Base-by-base conservation (phyloP, 352 stramenopile species). In the Pythium aquatile region DNA sequence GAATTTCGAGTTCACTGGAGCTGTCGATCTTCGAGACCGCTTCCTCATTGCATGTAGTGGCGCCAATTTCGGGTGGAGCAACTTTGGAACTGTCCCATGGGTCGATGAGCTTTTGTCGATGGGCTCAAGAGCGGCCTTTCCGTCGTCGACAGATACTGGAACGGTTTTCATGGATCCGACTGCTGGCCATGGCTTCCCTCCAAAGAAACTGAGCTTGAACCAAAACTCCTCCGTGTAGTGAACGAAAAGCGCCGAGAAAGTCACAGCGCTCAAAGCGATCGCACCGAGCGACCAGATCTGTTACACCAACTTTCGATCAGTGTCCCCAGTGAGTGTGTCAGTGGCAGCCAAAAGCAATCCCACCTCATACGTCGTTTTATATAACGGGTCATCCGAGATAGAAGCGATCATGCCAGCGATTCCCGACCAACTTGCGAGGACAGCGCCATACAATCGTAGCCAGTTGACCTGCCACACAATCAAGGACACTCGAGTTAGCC, bases 171-270 rank as follows among this genome's bases (percentile, higher is more conserved):
- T 39, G 2, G 26, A 26, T 10, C 32, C 20, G 17, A 24, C 26
- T 9, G 14, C 14, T 7, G 62, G 44, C n/a, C 35, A 49, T 16
- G 37, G 37, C 32, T 37, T 61, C 11, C 37, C 61, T 58, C 61
- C 44, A 14, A 64, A 54, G 17, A 68, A 9, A 10, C 35, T 66
- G 32, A 86, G 46, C 3, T 61, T 72, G 28, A 73, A 72, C 81
- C 79, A 87, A 61, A 87, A 85, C 5, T 84, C 65, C 44, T 89
- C 77, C 1, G 62, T 76, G 58, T 85, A 69, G 40, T 81, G 77
- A 5, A 88, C 63, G 51, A 85, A 48, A 11, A 90, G 55, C 20
- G 67, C 61, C 1, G 73, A 76, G 26, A 78, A 54, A 1, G 75
- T 73, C 30, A 78, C 60, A 3, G 70, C 55, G 1, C 75, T 77